Conservation (phyloP, 129 eudicot species). For the Solidago caesia region DNA sequence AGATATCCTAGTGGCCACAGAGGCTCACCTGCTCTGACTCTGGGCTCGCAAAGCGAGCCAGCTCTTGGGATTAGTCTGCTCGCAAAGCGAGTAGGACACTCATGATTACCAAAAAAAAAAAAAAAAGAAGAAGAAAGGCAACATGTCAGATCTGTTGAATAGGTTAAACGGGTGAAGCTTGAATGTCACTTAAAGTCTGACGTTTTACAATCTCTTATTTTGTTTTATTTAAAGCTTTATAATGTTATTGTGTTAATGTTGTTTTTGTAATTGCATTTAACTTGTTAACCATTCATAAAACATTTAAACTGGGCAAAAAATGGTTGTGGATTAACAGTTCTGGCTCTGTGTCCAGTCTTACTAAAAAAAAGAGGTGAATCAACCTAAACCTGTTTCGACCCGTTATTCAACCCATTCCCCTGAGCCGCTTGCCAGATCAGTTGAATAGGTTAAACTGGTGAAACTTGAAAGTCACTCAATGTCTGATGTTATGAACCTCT, state of each 20-base stretch:
- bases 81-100: too few species aligned
- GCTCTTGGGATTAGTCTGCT: too few species aligned
- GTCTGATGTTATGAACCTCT: not conserved
- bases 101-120: too few species aligned
- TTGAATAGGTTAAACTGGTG: not conserved
- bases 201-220: not conserved
- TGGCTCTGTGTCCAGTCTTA: not conserved
- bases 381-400: not conserved
- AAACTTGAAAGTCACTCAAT: not conserved
- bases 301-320: not conserved
- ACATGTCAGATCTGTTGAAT: not conserved
- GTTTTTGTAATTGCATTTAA: not conserved
- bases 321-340: not conserved
- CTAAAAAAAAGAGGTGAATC: not conserved
- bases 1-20: too few species aligned
- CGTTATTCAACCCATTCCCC: too few species aligned
- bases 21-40: too few species aligned
- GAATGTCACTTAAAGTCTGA: not conserved
- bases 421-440: not conserved
- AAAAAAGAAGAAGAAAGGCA: too few species aligned
- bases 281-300: not conserved
- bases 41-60: too few species aligned
- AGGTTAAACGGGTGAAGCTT: not conserved
- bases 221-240: not conserved
- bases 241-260: not conserved